Evolutionary conservation across 116 monocot species (phyloP).

Genomic region (Papilionanthe hybrid): DNA sequence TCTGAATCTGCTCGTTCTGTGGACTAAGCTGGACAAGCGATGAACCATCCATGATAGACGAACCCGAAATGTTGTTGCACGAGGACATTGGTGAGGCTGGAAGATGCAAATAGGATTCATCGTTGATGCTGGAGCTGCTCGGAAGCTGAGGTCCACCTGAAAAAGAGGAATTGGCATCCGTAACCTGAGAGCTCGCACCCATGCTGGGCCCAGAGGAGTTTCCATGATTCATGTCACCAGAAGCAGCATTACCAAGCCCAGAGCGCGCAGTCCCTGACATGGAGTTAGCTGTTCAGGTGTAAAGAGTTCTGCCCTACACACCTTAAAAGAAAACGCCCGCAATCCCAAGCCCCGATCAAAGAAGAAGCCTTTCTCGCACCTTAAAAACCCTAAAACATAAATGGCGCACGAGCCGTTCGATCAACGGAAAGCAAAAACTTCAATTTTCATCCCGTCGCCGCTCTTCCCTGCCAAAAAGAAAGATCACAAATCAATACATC

Average conservation of each 20-base stretch:
- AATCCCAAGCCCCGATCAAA: not conserved
- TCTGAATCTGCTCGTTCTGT: constrained; percentile 50
- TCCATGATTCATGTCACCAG: constrained; percentile 21
- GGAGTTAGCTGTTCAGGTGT: constrained; percentile 5
- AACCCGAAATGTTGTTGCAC: constrained; percentile 15
- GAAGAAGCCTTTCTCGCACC: not conserved
- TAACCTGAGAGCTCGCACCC: constrained; percentile 49
- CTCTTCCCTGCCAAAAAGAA: not conserved
- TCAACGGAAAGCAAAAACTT: not conserved
- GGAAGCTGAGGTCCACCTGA: constrained; percentile 28
- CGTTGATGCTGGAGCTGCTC: constrained; percentile 32
- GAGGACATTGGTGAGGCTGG: constrained; percentile 30
- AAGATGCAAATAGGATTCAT: constrained; percentile 22
- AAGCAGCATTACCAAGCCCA: constrained; percentile 14
- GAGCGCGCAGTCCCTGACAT: constrained; percentile 23
- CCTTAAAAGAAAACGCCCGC: constrained; percentile 26
- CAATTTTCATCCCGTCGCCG: not conserved
- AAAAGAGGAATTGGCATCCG: constrained; percentile 45
- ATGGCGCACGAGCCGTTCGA: not conserved
- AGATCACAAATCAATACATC: not conserved
- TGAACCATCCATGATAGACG: constrained; percentile 39
- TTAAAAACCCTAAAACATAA: not conserved
- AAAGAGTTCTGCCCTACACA: constrained; percentile 22
- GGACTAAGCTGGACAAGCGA: constrained; percentile 52
- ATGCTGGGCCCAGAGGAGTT: constrained; percentile 44